Evolutionary conservation across 2,329 filamentous ascomycete genomes (phyloP), one percentile per base, ranked within the genome.

Genomic region (Alternaria burnsii): DNA sequence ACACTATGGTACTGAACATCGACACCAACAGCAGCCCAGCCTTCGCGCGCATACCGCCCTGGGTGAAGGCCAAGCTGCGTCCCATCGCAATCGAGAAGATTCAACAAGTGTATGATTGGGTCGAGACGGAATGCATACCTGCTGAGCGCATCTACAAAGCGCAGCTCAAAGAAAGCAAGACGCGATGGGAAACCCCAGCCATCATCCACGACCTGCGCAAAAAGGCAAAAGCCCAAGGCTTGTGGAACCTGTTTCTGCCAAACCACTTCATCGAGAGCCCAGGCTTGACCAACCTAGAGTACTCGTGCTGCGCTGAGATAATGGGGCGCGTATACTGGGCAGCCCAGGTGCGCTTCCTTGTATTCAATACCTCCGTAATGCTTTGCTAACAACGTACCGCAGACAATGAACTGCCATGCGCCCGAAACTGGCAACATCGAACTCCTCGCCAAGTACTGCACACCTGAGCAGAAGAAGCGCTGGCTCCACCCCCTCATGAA

Each of bases 371-470:
- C 18, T 2, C 40, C 0, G 32, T 2, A 65, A 57, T 43, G 26
- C n/a, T 5, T 36, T 2, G 2, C 32, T 20, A 38, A 30, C 36
- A 34, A 26, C 7, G 11, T 53, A 12, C n/a, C 2, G 10, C 52
- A 81, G 79, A 81, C 79, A 0, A 80, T 80, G 77, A 81, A 81
- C 63, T 81, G 79, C 62, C 78, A 80, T 54, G 83, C 83, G 2
- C 83, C 82, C 18, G 82, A 84, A 41, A 83, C 82, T 7, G 83
- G 83, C 30, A 85, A 84, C 70, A 85, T 85, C 71, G 83, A 85
- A 66, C 79, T 85, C 10, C 78, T 85, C 30, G 82, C 82, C 38
- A 84, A 84, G 71, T 85, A 83, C 75, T 83, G 83, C 69, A 84
- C 78, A 14, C 73, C 80, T 1, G 80, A 78, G 54, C 83, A 85